Conservation (phyloP, 192 early-diverging fungal species). For the Gryganskiella cystojenkinii region DNA sequence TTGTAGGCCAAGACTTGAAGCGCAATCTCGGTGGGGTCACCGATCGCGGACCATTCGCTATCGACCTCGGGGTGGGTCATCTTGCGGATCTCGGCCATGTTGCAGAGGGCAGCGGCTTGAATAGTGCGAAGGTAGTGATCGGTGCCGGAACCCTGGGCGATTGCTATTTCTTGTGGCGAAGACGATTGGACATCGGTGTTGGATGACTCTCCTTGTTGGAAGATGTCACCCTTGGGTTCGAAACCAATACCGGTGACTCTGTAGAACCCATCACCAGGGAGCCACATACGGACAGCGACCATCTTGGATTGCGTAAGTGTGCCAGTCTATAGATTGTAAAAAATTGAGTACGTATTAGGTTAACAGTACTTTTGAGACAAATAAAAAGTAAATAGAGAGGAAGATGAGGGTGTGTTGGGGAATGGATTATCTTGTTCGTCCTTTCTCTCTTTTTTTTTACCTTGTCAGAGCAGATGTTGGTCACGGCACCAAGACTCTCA, state of each 20-base stretch:
- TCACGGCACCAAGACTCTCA: constrained; percentile 92
- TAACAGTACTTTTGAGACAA: no score
- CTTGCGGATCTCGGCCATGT: constrained; percentile 79
- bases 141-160: constrained; percentile 3
- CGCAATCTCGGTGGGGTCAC: constrained; percentile 95
- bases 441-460: no score
- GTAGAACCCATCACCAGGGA: constrained; percentile 76
- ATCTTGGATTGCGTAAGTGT: constrained; percentile 96
- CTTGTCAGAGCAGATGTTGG: constrained; percentile 97
- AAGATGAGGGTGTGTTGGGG: no score
- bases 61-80: constrained; percentile 64
- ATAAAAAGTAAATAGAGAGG: no score
- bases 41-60: constrained; percentile 79
- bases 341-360: no score
- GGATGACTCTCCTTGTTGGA: constrained; percentile 22
- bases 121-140: constrained; percentile 61
- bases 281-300: constrained; percentile 89
- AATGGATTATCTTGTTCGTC: no score
- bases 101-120: constrained; percentile 82
- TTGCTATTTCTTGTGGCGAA: constrained; percentile 42
- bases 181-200: constrained; percentile 1
- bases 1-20: constrained; percentile 89
- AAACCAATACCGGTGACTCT: constrained; percentile 73
- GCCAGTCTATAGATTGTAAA: no score
- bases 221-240: constrained; percentile 62